phyloP scores from a whole-genome alignment of 2,329 filamentous ascomycete species.

The Cytospora paraplurivora region DNA sequence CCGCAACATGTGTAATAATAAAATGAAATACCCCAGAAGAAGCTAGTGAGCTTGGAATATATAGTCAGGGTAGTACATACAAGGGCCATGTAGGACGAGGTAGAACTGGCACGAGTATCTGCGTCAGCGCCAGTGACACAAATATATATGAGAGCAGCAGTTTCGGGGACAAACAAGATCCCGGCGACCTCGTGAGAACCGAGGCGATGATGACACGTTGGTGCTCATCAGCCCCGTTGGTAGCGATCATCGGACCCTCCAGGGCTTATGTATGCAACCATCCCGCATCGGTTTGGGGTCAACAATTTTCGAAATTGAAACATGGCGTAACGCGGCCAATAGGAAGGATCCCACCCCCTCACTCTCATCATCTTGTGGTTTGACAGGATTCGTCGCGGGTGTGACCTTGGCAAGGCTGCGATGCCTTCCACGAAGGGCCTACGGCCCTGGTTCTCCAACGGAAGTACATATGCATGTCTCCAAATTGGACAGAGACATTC shows the following conservation, averaged over 20 bases:
- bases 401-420: background rate
- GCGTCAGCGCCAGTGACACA: too few relatives aligned
- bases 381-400: background rate
- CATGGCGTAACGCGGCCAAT: background rate
- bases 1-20: too few relatives aligned
- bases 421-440: background rate
- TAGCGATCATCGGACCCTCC: background rate
- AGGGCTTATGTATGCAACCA: background rate
- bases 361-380: background rate
- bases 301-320: background rate
- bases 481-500: constrained; percentile 24
- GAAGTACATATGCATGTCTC: background rate
- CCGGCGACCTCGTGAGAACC: too few relatives aligned
- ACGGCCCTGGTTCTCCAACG: background rate
- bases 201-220: too few relatives aligned
- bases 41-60: too few relatives aligned
- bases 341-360: background rate
- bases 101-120: too few relatives aligned
- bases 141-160: too few relatives aligned
- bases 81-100: too few relatives aligned
- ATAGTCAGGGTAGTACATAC: too few relatives aligned
- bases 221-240: background rate
- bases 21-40: too few relatives aligned
- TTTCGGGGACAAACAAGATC: too few relatives aligned
- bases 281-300: background rate